Evolutionary conservation across 441 rosid species (phyloP).

Genomic region (Erodium trifolium): DNA sequence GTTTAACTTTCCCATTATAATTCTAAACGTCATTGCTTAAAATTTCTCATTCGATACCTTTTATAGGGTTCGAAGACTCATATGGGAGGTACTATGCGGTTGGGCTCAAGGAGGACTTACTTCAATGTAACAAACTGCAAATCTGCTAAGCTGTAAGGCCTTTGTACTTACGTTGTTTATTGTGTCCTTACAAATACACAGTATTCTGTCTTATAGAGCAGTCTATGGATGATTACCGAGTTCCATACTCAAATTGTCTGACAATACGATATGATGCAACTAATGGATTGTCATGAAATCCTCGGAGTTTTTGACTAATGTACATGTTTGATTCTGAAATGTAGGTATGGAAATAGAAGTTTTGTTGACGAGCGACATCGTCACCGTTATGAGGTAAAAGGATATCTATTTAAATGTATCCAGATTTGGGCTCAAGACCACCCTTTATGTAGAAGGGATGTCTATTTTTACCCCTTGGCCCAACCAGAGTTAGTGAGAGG

Average conservation of each 20-base stretch:
- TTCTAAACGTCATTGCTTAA: neutral
- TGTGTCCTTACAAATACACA: neutral
- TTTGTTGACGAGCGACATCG: constrained; percentile 58
- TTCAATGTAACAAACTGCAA: constrained; percentile 41
- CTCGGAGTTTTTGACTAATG: constrained; percentile 8
- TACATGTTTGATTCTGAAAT: neutral
- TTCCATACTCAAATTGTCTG: neutral
- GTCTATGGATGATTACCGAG: neutral
- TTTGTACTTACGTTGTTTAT: neutral
- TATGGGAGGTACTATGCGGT: constrained; percentile 70
- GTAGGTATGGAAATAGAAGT: constrained; percentile 44
- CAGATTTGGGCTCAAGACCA: no score
- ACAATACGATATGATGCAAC: no score
- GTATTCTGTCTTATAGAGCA: neutral
- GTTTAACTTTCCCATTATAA: neutral
- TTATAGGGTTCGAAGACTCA: constrained; percentile 57
- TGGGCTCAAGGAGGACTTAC: constrained; percentile 55
- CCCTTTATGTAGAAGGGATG: no score
- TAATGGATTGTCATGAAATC: no score
- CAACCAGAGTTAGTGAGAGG: no score
- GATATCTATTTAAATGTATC: no score
- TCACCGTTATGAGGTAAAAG: constrained; percentile 33
- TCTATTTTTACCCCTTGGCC: no score
- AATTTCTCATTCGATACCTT: neutral
- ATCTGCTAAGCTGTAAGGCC: constrained; percentile 50